Conservation (phyloP, 768 basidiomycete species). For the Phylloporus sp. region DNA sequence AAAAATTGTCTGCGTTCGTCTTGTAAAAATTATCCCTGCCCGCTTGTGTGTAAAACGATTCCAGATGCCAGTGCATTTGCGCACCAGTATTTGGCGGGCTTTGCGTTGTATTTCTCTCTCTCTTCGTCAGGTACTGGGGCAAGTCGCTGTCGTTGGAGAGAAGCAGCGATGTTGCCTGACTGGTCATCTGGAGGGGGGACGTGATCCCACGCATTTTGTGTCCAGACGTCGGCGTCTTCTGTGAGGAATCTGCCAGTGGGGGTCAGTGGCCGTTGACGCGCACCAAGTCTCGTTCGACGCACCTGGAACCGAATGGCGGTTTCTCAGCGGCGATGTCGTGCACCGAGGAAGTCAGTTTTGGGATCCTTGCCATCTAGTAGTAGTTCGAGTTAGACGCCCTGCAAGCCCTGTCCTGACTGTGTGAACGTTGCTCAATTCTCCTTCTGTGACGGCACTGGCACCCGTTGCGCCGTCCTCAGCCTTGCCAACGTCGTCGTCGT, state of each 20-base stretch:
- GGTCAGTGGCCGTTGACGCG: neutral
- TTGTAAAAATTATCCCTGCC: slow-evolving; percentile 93
- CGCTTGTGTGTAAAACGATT: slow-evolving; percentile 19
- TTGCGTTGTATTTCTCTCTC: slow-evolving; percentile 65
- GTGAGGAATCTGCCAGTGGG: slow-evolving; percentile 54
- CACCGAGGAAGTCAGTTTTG: slow-evolving; percentile 55
- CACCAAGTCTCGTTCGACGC: slow-evolving; percentile 1
- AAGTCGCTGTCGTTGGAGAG: slow-evolving; percentile 63
- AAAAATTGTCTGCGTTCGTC: slow-evolving; percentile 81
- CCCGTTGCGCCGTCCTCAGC: no score
- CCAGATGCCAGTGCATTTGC: slow-evolving; percentile 24
- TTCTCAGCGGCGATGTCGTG: slow-evolving; percentile 50
- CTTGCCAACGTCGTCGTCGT: slow-evolving; percentile 5
- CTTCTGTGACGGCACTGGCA: neutral
- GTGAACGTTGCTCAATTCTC: no score
- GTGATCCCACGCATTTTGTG: slow-evolving; percentile 89
- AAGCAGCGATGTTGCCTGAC: slow-evolving; percentile 60
- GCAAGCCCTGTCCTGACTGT: no score
- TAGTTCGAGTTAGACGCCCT: no score
- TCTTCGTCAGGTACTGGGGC: slow-evolving; percentile 74
- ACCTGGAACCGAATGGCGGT: slow-evolving; percentile 73
- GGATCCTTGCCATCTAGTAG: slow-evolving; percentile 24
- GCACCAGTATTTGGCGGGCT: slow-evolving; percentile 70
- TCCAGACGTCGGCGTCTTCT: slow-evolving; percentile 70
- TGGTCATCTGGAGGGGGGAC: slow-evolving; percentile 83